phyloP scores from a whole-genome alignment of 148 eudicot species.

The Rhododendron simsii region DNA sequence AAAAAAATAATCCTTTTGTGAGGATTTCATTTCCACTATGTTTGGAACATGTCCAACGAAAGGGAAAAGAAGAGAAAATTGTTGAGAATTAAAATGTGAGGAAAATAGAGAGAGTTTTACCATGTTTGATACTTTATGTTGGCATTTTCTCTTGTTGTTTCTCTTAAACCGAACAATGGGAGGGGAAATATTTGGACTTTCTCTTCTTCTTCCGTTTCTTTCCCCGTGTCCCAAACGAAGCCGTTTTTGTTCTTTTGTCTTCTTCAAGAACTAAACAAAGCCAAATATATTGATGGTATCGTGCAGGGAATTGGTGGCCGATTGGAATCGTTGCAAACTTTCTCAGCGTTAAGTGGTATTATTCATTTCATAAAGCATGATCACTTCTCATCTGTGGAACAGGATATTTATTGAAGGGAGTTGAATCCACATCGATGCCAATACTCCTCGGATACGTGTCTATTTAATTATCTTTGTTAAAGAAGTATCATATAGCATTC shows the following conservation, averaged over 20 bases:
- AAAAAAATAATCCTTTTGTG: not conserved
- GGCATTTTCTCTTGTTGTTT: not conserved
- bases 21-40: not conserved
- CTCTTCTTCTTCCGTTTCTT: not conserved
- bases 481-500: not conserved
- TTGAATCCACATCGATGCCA: not conserved
- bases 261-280: not conserved
- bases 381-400: not conserved
- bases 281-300: not conserved
- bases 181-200: not conserved
- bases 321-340: slow-evolving; percentile 25
- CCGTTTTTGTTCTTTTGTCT: not conserved
- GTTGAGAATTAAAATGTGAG: not conserved
- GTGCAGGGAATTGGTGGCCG: slow-evolving; percentile 31
- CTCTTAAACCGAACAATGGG: not conserved
- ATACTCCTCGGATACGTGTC: not conserved
- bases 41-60: not conserved
- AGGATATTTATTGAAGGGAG: not conserved
- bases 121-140: not conserved
- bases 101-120: not conserved
- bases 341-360: slow-evolving; percentile 21
- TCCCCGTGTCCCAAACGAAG: not conserved
- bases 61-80: not conserved
- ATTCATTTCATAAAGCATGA: not conserved
- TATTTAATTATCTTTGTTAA: not conserved